These are phyloP conservation scores for Apiospora hydei DNA, from an alignment of 2,329 filamentous ascomycete species.

Conservation along the genomic window DNA sequence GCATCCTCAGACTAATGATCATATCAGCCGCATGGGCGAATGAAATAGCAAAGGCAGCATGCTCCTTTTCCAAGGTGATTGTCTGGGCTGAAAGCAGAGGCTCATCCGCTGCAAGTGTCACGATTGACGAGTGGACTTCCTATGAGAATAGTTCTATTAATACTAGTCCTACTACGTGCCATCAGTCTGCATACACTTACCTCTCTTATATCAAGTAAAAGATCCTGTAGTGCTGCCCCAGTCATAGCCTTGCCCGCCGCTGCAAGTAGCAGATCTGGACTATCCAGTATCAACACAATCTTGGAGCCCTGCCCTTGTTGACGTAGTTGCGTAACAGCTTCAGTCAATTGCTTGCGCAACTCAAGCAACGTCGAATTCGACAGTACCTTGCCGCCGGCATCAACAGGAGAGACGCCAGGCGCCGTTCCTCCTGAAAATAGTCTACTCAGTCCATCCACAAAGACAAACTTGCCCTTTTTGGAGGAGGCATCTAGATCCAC, in stretches of 20 bases:
- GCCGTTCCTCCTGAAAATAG: conserved; percentile 52
- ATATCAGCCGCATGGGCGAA: conserved; percentile 78
- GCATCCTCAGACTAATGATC: conserved; percentile 73
- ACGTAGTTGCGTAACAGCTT: conserved; percentile 47
- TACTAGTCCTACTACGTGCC: conserved; percentile 10
- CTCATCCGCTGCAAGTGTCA: conserved; percentile 76
- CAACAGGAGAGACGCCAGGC: conserved; percentile 24
- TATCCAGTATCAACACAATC: conserved; percentile 70
- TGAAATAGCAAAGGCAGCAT: conserved; percentile 74
- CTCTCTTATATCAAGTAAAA: conserved; percentile 67
- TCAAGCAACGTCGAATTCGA: conserved; percentile 40
- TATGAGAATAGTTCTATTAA: conserved; percentile 40
- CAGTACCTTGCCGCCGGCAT: conserved; percentile 24
- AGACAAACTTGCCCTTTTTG: conserved; percentile 68
- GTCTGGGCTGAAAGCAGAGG: conserved; percentile 69
- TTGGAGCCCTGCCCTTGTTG: conserved; percentile 40
- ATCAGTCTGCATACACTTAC: conserved; percentile 52
- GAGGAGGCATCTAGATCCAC: conserved; percentile 71
- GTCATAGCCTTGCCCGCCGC: conserved; percentile 55
- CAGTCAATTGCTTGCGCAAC: conserved; percentile 48
- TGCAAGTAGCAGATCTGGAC: conserved; percentile 70
- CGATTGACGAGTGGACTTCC: conserved; percentile 69
- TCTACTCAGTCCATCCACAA: conserved; percentile 76
- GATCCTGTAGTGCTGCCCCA: conserved; percentile 58
- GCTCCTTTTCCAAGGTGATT: conserved; percentile 73